phyloP scores from a whole-genome alignment of 495 filamentous ascomycete genomes.

The Penicillium verhagenii region DNA sequence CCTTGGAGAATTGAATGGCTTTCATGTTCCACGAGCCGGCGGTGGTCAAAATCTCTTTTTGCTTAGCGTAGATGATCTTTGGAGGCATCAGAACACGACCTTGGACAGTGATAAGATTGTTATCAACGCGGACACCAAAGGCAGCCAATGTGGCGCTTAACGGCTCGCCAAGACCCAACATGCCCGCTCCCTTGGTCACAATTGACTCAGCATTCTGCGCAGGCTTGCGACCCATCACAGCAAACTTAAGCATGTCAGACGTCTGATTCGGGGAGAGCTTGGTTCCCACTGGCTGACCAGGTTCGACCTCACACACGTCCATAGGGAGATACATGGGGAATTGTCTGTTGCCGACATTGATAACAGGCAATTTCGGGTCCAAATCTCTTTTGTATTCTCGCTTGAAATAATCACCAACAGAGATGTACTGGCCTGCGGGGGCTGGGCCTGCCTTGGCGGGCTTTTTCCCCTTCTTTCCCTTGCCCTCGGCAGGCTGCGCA shows the following conservation, averaged over 20 bases:
- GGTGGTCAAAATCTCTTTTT: slow-evolving; percentile 23
- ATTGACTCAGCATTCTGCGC: slow-evolving; percentile 66
- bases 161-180: slow-evolving; percentile 45
- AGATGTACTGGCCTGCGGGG: slow-evolving; percentile 42
- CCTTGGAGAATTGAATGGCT: slow-evolving; percentile 40
- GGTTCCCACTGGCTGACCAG: slow-evolving; percentile 61
- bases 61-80: slow-evolving; percentile 45
- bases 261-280: slow-evolving; percentile 60
- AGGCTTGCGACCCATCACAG: slow-evolving; percentile 57
- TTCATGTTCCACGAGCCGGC: slow-evolving; percentile 59
- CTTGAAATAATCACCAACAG: slow-evolving; percentile 52
- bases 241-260: slow-evolving; percentile 63
- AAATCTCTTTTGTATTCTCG: slow-evolving; percentile 44
- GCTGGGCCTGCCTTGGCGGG: slow-evolving; percentile 31
- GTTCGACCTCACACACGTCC: slow-evolving; percentile 62
- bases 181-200: slow-evolving; percentile 47
- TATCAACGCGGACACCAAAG: slow-evolving; percentile 57
- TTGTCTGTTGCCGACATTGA: slow-evolving; percentile 64
- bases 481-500: slow-evolving; percentile 7
- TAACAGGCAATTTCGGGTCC: slow-evolving; percentile 51
- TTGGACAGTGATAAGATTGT: slow-evolving; percentile 60
- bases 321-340: slow-evolving; percentile 65
- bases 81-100: slow-evolving; percentile 63
- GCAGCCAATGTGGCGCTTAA: slow-evolving; percentile 23
- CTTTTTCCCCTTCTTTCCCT: slow-evolving; percentile 37